Evolutionary conservation across 805 yeast genomes (phyloP).

Genomic region (Metschnikowia shivogae): DNA sequence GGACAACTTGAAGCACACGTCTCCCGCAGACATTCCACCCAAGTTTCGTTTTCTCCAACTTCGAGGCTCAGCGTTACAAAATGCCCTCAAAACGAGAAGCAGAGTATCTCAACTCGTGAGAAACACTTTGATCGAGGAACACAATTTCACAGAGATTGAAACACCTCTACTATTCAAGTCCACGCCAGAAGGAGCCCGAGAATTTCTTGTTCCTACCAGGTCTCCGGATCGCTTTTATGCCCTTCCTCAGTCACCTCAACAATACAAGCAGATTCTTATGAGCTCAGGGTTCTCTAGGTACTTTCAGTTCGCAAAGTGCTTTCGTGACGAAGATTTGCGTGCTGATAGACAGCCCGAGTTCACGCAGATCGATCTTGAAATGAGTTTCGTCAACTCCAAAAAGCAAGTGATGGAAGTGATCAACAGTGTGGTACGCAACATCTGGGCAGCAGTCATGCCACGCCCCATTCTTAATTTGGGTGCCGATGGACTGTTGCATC

Average conservation of each 20-base stretch:
- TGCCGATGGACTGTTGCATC: constrained; percentile 27
- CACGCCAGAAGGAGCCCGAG: constrained; percentile 98
- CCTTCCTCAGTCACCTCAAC: constrained; percentile 96
- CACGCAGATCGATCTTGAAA: constrained; percentile 94
- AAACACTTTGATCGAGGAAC: constrained; percentile 30
- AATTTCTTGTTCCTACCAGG: constrained; percentile 90
- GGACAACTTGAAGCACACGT: constrained; percentile 49
- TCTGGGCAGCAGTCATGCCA: constrained; percentile 52
- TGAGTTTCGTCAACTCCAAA: constrained; percentile 70
- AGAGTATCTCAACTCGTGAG: constrained; percentile 48
- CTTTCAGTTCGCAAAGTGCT: constrained; percentile 90
- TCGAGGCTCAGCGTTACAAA: constrained; percentile 55
- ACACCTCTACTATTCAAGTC: constrained; percentile 92
- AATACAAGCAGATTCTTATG: constrained; percentile 90
- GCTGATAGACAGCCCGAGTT: constrained; percentile 97
- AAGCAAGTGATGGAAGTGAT: constrained; percentile 65
- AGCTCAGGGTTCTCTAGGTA: constrained; percentile 86
- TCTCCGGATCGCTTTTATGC: constrained; percentile 65
- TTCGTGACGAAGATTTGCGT: constrained; percentile 92
- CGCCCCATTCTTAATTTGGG: constrained; percentile 37
- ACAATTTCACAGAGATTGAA: constrained; percentile 74
- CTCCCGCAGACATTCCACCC: constrained; percentile 62
- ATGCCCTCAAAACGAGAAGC: constrained; percentile 54
- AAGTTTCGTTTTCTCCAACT: constrained; percentile 79
- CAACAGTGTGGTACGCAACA: constrained; percentile 47